Conservation (phyloP, 192 early-diverging fungal species). For the Coemansia sp. region DNA sequence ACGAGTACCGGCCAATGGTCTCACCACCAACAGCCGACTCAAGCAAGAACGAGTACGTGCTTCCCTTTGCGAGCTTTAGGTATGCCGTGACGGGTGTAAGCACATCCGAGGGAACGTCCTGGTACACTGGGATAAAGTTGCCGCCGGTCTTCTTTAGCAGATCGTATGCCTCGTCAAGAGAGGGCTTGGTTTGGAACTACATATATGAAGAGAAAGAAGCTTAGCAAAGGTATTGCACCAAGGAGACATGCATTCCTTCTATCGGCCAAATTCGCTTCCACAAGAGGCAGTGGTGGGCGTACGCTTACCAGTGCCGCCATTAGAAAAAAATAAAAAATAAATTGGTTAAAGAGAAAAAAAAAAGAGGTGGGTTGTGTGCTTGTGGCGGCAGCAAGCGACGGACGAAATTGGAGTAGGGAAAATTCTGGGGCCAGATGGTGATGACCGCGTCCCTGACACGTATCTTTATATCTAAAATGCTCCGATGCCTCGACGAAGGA, state of each 20-base stretch:
- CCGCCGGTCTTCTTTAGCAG: conserved; percentile 66
- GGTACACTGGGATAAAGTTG: conserved; percentile 91
- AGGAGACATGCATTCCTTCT: neutral
- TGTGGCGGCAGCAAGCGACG: conserved; percentile 9
- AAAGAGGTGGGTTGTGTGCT: neutral
- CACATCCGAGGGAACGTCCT: conserved; percentile 85
- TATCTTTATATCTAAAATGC: neutral
- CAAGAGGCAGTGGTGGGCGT: neutral
- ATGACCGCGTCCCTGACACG: neutral
- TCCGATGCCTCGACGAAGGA: neutral
- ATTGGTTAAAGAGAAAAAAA: neutral
- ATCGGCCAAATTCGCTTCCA: neutral
- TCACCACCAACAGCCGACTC: conserved; percentile 95
- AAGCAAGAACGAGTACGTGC: conserved; percentile 91
- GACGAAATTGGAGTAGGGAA: neutral
- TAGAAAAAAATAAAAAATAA: neutral
- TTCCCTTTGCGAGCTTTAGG: conserved; percentile 79
- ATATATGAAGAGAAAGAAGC: neutral
- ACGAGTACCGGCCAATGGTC: conserved; percentile 94
- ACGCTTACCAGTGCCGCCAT: conserved; percentile 26
- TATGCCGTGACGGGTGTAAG: conserved; percentile 97
- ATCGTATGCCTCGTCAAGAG: conserved; percentile 69
- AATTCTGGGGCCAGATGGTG: neutral
- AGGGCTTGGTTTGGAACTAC: conserved; percentile 62
- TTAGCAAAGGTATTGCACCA: neutral